Base-by-base conservation (phyloP, 148 eudicot species). In the Rhododendron griersonianum region DNA sequence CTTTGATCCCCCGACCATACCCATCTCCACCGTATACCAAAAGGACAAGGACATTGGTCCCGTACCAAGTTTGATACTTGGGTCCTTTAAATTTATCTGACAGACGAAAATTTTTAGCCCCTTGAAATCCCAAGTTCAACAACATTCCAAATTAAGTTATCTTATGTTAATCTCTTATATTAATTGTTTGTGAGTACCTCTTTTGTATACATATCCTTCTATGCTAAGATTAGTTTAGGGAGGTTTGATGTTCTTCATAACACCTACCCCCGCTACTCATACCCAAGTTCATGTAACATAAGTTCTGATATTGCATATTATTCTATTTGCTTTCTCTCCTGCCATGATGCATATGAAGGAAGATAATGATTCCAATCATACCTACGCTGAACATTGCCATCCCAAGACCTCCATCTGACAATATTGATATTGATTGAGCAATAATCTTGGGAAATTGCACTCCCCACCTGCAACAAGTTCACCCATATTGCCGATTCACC, bases 341-440 rank as follows among this genome's bases (percentile, higher is more conserved):
- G 61, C 81, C 65, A 23, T 53, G 51, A 25, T 74, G 45, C 47
- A 39, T 39, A 5, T 2, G 1, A 5, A 28, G 73, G 30, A 28
- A 87, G 35, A 61, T 25, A 19, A 14, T 7, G 41, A 69, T 25
- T 80, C 23, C 55, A 2, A 67, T 48, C 59, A 61, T 84, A 92
- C 94, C 94, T 86, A 92, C 63, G 88, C 94, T 92, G 90, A 92
- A 92, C 94, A 92, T 92, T 28, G 94, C 92, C 94, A 92, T 92
- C 82, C 94, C 94, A 28, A 92, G 92, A 45, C 94, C 93, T 83
- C 93, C 92, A 67, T 91, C 90, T 9, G 93, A 41, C 78, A 92
- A 61, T 85, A 91, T 86, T 57, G 87, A 77, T 53, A 92, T 51
- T 39, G 94, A 92, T 78, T 88, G 82, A 16, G 82, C 89, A 50